Evolutionary conservation across 208 protist genomes (phyloP).

Genomic region (Trypanosoma avium): DNA sequence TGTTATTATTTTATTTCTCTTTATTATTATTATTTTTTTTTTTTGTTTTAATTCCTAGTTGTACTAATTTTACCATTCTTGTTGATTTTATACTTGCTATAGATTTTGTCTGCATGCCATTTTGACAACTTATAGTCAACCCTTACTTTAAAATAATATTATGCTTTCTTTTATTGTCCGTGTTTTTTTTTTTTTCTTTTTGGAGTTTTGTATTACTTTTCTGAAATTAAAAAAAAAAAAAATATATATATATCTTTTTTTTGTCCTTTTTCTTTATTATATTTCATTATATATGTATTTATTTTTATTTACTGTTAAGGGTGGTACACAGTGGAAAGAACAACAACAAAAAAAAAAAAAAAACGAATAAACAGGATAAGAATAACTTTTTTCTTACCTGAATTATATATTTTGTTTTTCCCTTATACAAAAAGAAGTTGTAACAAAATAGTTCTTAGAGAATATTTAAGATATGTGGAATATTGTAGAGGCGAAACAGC

Average conservation of each 20-base stretch:
- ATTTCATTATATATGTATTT: background rate
- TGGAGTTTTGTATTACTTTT: background rate
- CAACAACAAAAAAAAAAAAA: background rate
- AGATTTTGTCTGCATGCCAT: too few species aligned
- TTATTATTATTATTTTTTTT: background rate
- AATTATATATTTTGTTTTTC: background rate
- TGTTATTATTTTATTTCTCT: background rate
- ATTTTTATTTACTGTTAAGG: background rate
- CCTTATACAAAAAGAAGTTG: background rate
- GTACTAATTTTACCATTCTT: too few species aligned
- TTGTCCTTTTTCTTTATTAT: slow-evolving; percentile 4
- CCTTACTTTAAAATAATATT: background rate
- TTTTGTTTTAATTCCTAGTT: too few species aligned
- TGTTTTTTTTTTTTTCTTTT: background rate
- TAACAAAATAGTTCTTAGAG: too few species aligned
- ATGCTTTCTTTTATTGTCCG: background rate
- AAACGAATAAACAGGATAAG: background rate
- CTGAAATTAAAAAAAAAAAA: too few species aligned
- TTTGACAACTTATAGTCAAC: too few species aligned
- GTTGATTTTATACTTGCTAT: too few species aligned
- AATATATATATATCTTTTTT: too few species aligned
- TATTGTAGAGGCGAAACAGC: slow-evolving; percentile 27
- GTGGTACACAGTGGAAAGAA: background rate
- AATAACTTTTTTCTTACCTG: background rate
- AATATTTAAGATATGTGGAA: slow-evolving; percentile 30